Percentiles rank a stretch among this genome's conserved stretches.
phyloP scores from a whole-genome alignment of 352 stramenopile species.

The Phytophthora sansomeana region DNA sequence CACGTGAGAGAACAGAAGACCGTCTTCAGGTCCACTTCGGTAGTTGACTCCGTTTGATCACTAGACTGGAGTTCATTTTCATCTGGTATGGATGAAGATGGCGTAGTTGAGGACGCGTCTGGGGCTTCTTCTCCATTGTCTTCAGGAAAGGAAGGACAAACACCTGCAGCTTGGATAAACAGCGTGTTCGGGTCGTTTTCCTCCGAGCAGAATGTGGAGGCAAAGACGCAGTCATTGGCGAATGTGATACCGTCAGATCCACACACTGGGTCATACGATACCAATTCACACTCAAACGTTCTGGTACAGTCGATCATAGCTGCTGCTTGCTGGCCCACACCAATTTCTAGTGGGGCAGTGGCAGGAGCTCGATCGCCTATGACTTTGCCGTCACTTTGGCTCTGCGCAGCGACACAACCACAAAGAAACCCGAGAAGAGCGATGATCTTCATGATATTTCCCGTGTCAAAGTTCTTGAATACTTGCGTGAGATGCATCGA shows the following conservation, averaged over 20 bases:
- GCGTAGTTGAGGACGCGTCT: not conserved
- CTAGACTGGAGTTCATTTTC: not conserved
- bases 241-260: slow-evolving; percentile 51
- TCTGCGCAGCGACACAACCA: slow-evolving; percentile 8
- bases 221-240: slow-evolving; percentile 50
- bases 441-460: slow-evolving; percentile 8
- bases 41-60: not conserved
- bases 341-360: slow-evolving; percentile 8
- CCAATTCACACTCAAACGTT: slow-evolving; percentile 18
- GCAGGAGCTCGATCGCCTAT: slow-evolving; percentile 1
- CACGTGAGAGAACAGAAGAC: slow-evolving; percentile 44
- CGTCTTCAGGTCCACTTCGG: slow-evolving; percentile 25
- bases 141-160: slow-evolving; percentile 13
- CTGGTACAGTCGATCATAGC: slow-evolving; percentile 26
- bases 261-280: slow-evolving; percentile 39
- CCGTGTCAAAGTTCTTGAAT: not conserved
- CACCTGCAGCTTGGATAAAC: slow-evolving; percentile 31
- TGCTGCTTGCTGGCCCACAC: slow-evolving; percentile 2
- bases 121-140: not conserved
- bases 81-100: not conserved
- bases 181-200: slow-evolving; percentile 1
- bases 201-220: slow-evolving; percentile 20
- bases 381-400: not conserved
- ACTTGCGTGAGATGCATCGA: not conserved
- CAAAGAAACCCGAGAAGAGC: slow-evolving; percentile 1